Base-by-base conservation (phyloP, 306 rosid genomes). In the Cercis canadensis region DNA sequence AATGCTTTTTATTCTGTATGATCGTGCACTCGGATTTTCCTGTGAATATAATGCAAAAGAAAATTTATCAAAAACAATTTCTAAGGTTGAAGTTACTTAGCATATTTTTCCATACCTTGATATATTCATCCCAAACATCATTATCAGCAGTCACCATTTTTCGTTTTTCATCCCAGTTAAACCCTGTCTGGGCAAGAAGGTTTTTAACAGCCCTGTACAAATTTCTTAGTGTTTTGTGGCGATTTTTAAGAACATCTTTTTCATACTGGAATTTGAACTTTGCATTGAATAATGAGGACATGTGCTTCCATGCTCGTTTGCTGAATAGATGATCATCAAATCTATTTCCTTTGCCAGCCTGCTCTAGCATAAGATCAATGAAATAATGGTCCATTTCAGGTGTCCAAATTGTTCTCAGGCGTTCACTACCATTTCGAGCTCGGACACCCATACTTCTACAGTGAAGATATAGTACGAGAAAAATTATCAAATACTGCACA, bases 361-460 rank as follows among this genome's bases (percentile, higher is more conserved):
- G 89, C 80, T 85, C 87, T 47, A 88, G 41, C 96, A 88, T 76
- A 61, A 90, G 89, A 76, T 82, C 87, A 72, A 90, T 78, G 78
- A 88, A 90, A 80, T 78, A 86, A 2, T 84, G 81, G 81, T 88
- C 92, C 94, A 90, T 90, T 69, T 86, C 94, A 12, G 89, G 87
- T 18, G 90, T 87, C 96, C 96, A 90, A 58, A 86, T 82, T 7
- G 96, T 90, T 70, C 94, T 84, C 40, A 86, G 78, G 43, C 88
- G 91, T 57, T 86, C 88, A 7, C 59, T 78, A 43, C 80, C 78
- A 72, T 62, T 67, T 41, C 63, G 83, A 34, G 76, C 78, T 53
- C 77, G 59, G 29, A 78, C 32, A 34, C 80, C 82, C 89, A 89
- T 85, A 17, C 43, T 65, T 54, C 76, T 70, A 74, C 47, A 60